Base-by-base conservation (phyloP, 208 protist genomes). In the Acanthamoeba royreba region DNA sequence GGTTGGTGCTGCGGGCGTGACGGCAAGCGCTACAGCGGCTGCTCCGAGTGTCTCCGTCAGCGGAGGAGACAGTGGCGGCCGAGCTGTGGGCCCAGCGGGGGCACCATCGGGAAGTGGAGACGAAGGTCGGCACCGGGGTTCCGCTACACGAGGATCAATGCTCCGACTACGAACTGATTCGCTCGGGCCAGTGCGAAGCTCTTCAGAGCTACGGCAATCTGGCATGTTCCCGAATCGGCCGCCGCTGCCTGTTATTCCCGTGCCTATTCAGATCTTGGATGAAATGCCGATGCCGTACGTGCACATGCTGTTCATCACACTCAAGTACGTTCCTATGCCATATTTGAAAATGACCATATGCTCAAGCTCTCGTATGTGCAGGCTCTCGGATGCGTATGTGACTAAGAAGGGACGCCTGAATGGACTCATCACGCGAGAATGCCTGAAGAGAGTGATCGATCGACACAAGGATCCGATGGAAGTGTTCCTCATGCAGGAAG, bases 221-320 rank as follows among this genome's bases (percentile, higher is more conserved):
- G n/a, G n/a, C n/a, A n/a, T n/a, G 25, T 77, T 45, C 22, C 63
- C 63, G 9, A 77, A 77, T 38, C 4, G 35, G 63, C 77, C 77
- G 46, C 77, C 77, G 46, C 77, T 86, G 11, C 77, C 77, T 5
- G 77, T 86, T 45, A 86, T 58, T 15, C 77, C 77, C 19, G 77
- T 55, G 40, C 77, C 77, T 33, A 55, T 86, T 45, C 77, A 86
- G 77, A 47, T 86, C n/a, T 45, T 86, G 11, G 77, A 58, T 45
- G 40, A 47, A n/a, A 86, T 55, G 40, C 77, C 77, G n/a, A 58
- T 86, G 77, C 77, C 77, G 28, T 55, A 86, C 77, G 40, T 86
- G n/a, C 77, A 86, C 40, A 86, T 86, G 77, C 46, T 86, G n/a
- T 86, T 86, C 77, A 86, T 86, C 77, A 86, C 77, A 22, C 77